Conservation (phyloP, 805 yeast genomes). For the Sporopachydermia lactativora region DNA sequence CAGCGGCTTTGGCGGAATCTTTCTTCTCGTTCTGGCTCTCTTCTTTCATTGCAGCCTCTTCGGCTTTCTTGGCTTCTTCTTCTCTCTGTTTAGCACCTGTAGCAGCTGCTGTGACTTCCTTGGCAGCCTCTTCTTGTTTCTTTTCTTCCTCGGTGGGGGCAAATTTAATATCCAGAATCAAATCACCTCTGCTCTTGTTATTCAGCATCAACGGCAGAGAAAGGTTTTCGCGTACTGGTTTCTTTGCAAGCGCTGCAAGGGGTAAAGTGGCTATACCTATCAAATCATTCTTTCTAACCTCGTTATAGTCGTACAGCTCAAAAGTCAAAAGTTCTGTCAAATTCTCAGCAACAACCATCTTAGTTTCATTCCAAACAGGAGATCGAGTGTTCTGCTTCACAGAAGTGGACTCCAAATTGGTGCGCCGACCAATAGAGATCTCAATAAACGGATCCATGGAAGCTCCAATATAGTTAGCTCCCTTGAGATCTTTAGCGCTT, state of each 20-base stretch:
- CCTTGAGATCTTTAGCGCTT: slow-evolving; percentile 53
- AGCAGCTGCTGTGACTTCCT: slow-evolving; percentile 2
- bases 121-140: slow-evolving; percentile 22
- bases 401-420: slow-evolving; percentile 52
- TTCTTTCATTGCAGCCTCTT: background rate
- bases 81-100: slow-evolving; percentile 1
- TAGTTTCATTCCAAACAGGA: slow-evolving; percentile 79
- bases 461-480: slow-evolving; percentile 54
- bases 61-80: slow-evolving; percentile 1
- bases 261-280: slow-evolving; percentile 70
- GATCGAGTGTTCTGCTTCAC: slow-evolving; percentile 48
- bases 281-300: slow-evolving; percentile 57
- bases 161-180: slow-evolving; percentile 56
- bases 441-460: slow-evolving; percentile 85
- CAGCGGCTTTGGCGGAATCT: slow-evolving; percentile 61
- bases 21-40: slow-evolving; percentile 20
- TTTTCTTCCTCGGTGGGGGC: slow-evolving; percentile 56
- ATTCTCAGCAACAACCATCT: slow-evolving; percentile 54
- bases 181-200: slow-evolving; percentile 69
- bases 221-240: slow-evolving; percentile 33
- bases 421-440: slow-evolving; percentile 39
- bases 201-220: slow-evolving; percentile 56
- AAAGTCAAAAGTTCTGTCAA: slow-evolving; percentile 75
- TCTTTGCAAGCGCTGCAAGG: slow-evolving; percentile 46
- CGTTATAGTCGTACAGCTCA: slow-evolving; percentile 64